Conservation (phyloP, 805 yeast genomes). For the Starmera pachycereana region DNA sequence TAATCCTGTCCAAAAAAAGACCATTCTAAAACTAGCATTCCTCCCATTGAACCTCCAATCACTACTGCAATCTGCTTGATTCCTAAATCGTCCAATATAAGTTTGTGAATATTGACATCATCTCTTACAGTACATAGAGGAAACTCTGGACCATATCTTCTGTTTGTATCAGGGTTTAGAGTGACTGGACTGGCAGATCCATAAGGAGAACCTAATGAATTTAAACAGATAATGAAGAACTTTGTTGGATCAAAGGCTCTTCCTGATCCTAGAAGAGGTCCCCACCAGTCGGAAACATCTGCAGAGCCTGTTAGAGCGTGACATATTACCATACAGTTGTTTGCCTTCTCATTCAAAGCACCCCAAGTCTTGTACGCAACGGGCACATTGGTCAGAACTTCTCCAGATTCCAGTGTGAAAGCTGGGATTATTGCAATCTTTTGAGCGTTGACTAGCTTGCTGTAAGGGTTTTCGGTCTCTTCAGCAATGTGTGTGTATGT, state of each 20-base stretch:
- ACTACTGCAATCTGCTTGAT: slow-evolving; percentile 75
- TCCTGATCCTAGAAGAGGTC: slow-evolving; percentile 78
- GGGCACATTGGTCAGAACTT: slow-evolving; percentile 60
- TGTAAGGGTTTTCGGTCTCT: slow-evolving; percentile 57
- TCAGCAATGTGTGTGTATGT: background rate
- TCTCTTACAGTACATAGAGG: slow-evolving; percentile 92
- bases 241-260: slow-evolving; percentile 86
- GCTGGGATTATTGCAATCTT: slow-evolving; percentile 68
- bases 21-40: slow-evolving; percentile 91
- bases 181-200: slow-evolving; percentile 92
- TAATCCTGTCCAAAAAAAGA: slow-evolving; percentile 58
- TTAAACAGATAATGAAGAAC: slow-evolving; percentile 79
- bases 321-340: slow-evolving; percentile 82
- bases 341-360: slow-evolving; percentile 50
- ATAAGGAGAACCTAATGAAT: slow-evolving; percentile 93
- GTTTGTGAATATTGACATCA: slow-evolving; percentile 70
- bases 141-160: slow-evolving; percentile 86
- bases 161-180: slow-evolving; percentile 63
- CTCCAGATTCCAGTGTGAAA: slow-evolving; percentile 75
- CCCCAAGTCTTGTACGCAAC: slow-evolving; percentile 98
- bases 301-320: slow-evolving; percentile 96
- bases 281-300: slow-evolving; percentile 99
- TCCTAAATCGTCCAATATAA: slow-evolving; percentile 70
- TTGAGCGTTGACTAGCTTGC: slow-evolving; percentile 65
- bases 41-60: slow-evolving; percentile 98